Evolutionary conservation across 257 asterid genomes (phyloP).

Genomic region (Solanum stenotomum): DNA sequence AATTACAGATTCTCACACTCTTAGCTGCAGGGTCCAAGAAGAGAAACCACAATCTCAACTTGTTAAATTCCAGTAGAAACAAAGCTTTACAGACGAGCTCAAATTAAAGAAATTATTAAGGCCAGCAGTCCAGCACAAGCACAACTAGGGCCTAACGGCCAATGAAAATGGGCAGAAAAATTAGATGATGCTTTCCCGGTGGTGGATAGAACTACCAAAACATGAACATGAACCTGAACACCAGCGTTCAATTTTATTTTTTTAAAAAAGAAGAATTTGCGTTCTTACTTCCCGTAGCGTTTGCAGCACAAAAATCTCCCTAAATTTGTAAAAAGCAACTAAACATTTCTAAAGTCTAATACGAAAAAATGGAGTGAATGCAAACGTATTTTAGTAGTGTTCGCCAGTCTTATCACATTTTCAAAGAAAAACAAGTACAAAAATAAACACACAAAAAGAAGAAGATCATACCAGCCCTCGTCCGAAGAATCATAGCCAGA

Average conservation of each 20-base stretch:
- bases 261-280: not conserved
- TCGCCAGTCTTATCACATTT: not conserved
- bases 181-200: not conserved
- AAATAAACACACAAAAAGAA: not conserved
- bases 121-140: not conserved
- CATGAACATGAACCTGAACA: not conserved
- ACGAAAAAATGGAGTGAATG: not conserved
- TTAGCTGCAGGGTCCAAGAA: not conserved
- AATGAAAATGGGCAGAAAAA: not conserved
- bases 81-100: not conserved
- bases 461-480: conserved; percentile 47
- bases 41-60: not conserved
- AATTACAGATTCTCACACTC: not conserved
- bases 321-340: not conserved
- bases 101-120: not conserved
- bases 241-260: not conserved
- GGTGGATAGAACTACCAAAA: not conserved
- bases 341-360: not conserved
- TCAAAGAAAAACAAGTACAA: not conserved
- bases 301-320: not conserved
- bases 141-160: not conserved
- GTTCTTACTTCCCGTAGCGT: not conserved
- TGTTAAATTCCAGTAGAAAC: not conserved
- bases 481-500: conserved; percentile 55
- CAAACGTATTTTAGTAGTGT: not conserved